Percentiles rank a stretch among this genome's conserved stretches.
These are phyloP conservation scores for Lachnellula willkommii DNA, from an alignment of 2,329 filamentous ascomycete genomes.

Conservation along the genomic window DNA sequence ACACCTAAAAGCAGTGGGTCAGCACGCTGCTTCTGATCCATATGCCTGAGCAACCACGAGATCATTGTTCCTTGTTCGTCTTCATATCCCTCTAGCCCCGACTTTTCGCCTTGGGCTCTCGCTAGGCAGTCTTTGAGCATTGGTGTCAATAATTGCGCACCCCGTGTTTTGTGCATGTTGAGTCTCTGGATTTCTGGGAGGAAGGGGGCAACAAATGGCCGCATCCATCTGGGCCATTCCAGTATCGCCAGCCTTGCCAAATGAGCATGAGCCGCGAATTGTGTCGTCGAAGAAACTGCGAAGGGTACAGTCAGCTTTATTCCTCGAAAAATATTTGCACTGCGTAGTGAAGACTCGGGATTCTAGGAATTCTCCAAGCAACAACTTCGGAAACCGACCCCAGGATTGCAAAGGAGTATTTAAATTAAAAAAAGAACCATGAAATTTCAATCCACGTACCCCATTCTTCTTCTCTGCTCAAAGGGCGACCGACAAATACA, in stretches of 20 bases:
- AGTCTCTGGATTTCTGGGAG: constrained; percentile 12
- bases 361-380: too few species aligned
- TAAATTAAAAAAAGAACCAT: not conserved
- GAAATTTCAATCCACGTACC: not conserved
- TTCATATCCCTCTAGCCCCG: not conserved
- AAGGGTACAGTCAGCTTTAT: too few species aligned
- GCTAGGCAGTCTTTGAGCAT: constrained; percentile 2
- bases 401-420: too few species aligned
- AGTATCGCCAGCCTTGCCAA: not conserved
- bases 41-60: constrained; percentile 6
- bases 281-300: too few species aligned
- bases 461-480: constrained; percentile 26
- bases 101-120: not conserved
- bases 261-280: too few species aligned
- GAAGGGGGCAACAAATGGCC: constrained; percentile 10
- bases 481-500: constrained; percentile 23
- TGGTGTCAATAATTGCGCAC: constrained; percentile 14
- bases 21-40: not conserved
- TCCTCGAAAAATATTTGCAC: too few species aligned
- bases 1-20: not conserved
- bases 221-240: constrained; percentile 8
- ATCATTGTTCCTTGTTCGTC: constrained; percentile 26
- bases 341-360: too few species aligned
- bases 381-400: too few species aligned
- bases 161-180: constrained; percentile 7